Percentiles rank a stretch among this genome's conserved stretches.
Evolutionary conservation across 2,329 filamentous ascomycete species (phyloP).

Genomic region (Elsinoe necatrix): DNA sequence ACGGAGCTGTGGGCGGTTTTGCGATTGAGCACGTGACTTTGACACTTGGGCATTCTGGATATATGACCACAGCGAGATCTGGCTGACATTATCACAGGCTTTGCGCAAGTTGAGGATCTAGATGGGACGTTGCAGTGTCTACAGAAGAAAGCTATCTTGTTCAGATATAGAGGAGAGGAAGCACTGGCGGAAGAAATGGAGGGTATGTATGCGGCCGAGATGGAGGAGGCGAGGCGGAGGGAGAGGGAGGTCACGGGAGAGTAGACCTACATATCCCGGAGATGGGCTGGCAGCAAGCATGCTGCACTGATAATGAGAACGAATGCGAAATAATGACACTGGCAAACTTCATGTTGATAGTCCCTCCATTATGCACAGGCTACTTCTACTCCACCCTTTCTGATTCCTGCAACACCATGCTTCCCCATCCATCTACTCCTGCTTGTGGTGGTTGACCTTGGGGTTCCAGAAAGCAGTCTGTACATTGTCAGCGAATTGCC

Average conservation of each 20-base stretch:
- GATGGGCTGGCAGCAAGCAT: not conserved
- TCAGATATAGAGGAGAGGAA: conserved; percentile 17
- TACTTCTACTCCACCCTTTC: not conserved
- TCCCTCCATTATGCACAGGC: not conserved
- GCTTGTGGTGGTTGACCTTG: conserved; percentile 94
- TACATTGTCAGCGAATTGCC: conserved; percentile 11
- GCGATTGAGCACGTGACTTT: not conserved
- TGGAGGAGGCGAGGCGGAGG: conserved; percentile 16
- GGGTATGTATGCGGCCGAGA: conserved; percentile 15
- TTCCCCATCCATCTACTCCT: conserved; percentile 32
- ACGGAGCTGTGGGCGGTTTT: not conserved
- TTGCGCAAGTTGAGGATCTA: conserved; percentile 57
- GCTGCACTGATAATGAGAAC: not conserved
- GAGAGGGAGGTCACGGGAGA: conserved; percentile 14
- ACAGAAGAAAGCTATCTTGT: conserved; percentile 59
- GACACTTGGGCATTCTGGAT: not conserved
- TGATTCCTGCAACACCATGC: not conserved
- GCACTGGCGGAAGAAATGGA: conserved; percentile 18
- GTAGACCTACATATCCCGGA: no score
- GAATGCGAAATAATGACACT: not conserved
- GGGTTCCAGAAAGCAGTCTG: conserved; percentile 71
- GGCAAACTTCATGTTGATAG: not conserved
- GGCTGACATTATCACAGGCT: conserved; percentile 38
- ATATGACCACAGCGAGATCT: not conserved
- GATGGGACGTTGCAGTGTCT: conserved; percentile 68